Base-by-base conservation (phyloP, 2,329 filamentous ascomycete genomes). In the Dactylellina cionopaga region DNA sequence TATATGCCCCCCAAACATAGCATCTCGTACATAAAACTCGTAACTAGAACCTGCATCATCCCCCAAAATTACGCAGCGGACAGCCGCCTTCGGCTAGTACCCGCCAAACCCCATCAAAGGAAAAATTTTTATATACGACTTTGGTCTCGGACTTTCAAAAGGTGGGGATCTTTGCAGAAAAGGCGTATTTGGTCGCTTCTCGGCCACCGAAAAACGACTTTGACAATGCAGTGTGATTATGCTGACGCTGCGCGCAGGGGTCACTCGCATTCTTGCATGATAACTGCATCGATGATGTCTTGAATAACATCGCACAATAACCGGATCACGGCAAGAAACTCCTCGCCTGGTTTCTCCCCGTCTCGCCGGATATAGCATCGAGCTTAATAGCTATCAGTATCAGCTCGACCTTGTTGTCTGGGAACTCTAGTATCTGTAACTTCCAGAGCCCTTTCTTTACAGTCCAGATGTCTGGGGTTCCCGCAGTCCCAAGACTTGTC, bases 61-160 rank as follows among this genome's bases (percentile, higher is more conserved):
- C 47, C 54, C 51, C 31, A 62, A 39, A 46, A 55, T 62, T 62
- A 54, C 47, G 56, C 46, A 55, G 43, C 65, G 66, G 58, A 51
- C 66, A 59, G 35, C 66, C 51, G 66, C 58, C 66, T 64, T 71
- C 66, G 66, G 66, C 58, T 64, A 71, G 52, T 64, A 64, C 58
- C 66, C 66, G 58, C 44, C 27, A 64, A 44, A 19, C 31, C 15
- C 22, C 25, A 10, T 37, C 25, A 37, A 39, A 55, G 19, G 6
- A 56, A 70, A 58, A 56, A 47, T 52, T 68, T 63, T 52, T 49
- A n/a, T n/a, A 65, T 37, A 65, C 41, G 39, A 46, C 24, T 15
- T 33, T 29, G n/a, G n/a, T n/a, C n/a, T 52, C 11, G n/a, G 25
- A 63, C 5, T 27, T 27, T 33, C 29, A 35, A 10, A 66, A 58